Conservation (phyloP, 1,284 basidiomycete genomes). For the Microbotryum silenes-acaulis region DNA sequence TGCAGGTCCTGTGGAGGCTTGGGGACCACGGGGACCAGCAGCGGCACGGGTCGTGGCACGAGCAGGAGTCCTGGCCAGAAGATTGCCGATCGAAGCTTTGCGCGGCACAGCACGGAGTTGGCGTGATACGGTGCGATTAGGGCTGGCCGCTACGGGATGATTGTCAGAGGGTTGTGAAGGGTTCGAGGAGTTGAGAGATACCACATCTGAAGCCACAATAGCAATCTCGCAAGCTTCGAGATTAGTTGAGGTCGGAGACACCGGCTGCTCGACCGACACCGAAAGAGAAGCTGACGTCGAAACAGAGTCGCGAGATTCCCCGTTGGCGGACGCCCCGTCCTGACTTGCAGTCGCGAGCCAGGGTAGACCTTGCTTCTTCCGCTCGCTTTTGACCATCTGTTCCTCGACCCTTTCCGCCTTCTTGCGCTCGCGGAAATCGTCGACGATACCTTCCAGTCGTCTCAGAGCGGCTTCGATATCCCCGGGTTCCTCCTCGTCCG, state of each 20-base stretch:
- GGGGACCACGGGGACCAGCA: too few species aligned
- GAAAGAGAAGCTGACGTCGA: too few species aligned
- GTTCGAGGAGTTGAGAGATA: background rate
- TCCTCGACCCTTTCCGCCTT: slow-evolving; percentile 68
- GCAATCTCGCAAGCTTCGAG: too few species aligned
- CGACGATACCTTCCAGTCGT: slow-evolving; percentile 73
- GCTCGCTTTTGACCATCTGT: slow-evolving; percentile 64
- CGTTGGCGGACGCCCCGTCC: too few species aligned
- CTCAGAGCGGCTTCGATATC: slow-evolving; percentile 71
- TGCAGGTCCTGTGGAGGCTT: background rate
- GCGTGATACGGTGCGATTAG: background rate
- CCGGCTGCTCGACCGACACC: too few species aligned
- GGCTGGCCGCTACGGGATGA: background rate
- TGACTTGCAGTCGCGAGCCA: too few species aligned
- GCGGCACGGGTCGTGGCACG: background rate
- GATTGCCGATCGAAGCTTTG: slow-evolving; percentile 21
- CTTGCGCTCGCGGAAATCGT: slow-evolving; percentile 56
- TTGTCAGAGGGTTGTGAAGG: background rate
- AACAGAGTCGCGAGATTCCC: too few species aligned
- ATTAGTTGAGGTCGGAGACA: too few species aligned
- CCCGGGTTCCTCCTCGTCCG: slow-evolving; percentile 56
- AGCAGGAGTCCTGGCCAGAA: slow-evolving; percentile 5
- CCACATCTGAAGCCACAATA: too few species aligned
- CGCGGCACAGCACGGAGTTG: background rate
- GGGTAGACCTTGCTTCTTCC: slow-evolving; percentile 9